Conservation (phyloP, 805 yeast genomes). For the Kazachstania bromeliacearum region DNA sequence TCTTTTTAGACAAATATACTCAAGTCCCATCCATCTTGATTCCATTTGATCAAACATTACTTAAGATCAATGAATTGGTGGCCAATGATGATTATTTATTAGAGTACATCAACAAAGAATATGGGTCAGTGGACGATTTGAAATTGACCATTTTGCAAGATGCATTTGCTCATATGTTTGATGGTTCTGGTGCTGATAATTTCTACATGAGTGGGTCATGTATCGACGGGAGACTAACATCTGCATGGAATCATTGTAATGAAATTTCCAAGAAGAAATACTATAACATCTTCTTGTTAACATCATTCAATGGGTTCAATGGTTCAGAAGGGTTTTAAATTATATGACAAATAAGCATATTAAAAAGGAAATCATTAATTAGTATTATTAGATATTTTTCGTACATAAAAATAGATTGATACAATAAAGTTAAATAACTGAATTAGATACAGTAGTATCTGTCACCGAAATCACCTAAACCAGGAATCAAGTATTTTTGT, state of each 20-base stretch:
- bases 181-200: conserved; percentile 78
- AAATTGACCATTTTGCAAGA: conserved; percentile 36
- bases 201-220: conserved; percentile 79
- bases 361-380: neutral
- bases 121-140: conserved; percentile 45
- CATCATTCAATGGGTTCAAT: conserved; percentile 70
- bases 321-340: conserved; percentile 53
- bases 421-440: no score
- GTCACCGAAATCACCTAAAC: conserved; percentile 97
- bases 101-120: conserved; percentile 49
- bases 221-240: conserved; percentile 72
- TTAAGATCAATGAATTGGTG: conserved; percentile 43
- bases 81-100: conserved; percentile 40
- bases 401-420: no score
- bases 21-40: conserved; percentile 71
- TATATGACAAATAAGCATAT: conserved; percentile 43
- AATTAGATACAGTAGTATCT: conserved; percentile 83
- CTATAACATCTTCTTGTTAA: conserved; percentile 47
- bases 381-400: neutral
- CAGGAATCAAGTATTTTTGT: conserved; percentile 80
- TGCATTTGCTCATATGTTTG: conserved; percentile 42
- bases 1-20: conserved; percentile 68
- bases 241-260: conserved; percentile 80
- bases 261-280: conserved; percentile 58
- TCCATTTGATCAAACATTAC: conserved; percentile 55